These are phyloP conservation scores for Tulasnella sp. DNA, from an alignment of 768 basidiomycete species.

Conservation along the genomic window DNA sequence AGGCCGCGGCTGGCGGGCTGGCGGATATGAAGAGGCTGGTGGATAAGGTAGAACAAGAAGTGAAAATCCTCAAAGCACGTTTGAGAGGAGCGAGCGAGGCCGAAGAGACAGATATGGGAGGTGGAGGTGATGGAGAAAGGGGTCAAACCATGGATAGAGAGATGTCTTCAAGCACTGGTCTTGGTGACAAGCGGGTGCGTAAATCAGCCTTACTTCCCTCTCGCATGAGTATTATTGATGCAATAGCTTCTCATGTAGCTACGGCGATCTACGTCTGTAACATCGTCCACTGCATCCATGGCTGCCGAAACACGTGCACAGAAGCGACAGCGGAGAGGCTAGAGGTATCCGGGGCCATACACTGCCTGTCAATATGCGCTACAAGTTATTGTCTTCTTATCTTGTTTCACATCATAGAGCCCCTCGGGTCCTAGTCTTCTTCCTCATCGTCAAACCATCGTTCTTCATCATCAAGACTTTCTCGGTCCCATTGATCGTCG, in stretches of 20 bases:
- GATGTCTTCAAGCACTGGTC: not conserved
- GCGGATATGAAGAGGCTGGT: slow-evolving; percentile 83
- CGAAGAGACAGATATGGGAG: slow-evolving; percentile 35
- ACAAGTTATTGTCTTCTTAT: too few species aligned
- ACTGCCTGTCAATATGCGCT: too few species aligned
- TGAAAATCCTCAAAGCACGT: slow-evolving; percentile 54
- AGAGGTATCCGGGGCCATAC: not conserved
- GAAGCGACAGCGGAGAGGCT: slow-evolving; percentile 13
- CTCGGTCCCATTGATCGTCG: slow-evolving; percentile 18
- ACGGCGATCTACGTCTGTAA: slow-evolving; percentile 20
- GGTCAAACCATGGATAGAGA: slow-evolving; percentile 29
- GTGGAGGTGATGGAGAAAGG: slow-evolving; percentile 2
- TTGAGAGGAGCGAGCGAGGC: slow-evolving; percentile 41
- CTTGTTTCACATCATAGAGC: too few species aligned
- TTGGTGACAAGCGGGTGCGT: slow-evolving; percentile 4
- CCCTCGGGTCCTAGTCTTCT: slow-evolving; percentile 10
- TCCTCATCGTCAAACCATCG: slow-evolving; percentile 21
- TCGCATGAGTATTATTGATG: too few species aligned
- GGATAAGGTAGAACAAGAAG: slow-evolving; percentile 80
- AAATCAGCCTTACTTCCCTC: not conserved
- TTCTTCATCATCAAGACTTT: slow-evolving; percentile 18
- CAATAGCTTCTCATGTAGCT: slow-evolving; percentile 4
- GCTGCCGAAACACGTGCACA: not conserved
- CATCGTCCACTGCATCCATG: slow-evolving; percentile 18
- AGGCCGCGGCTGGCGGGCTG: slow-evolving; percentile 59